phyloP scores from a whole-genome alignment of 768 basidiomycete genomes.

The Suillus lakei region DNA sequence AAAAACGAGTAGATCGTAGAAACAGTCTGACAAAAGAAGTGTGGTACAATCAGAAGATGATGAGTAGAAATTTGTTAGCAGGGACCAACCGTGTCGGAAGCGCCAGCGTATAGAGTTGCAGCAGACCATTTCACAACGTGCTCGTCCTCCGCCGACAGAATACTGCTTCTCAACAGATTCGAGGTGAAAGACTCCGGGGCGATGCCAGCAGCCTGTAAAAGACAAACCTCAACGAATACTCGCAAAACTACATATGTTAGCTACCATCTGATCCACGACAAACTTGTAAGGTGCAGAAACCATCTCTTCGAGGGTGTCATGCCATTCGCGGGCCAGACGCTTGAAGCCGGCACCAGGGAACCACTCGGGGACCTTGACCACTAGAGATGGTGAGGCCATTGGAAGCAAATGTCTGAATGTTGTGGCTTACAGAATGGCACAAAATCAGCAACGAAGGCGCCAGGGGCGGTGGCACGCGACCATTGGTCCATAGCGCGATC shows the following conservation, averaged over 20 bases:
- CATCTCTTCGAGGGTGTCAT: conserved; percentile 57
- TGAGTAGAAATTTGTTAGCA: background rate
- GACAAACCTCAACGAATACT: background rate
- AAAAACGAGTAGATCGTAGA: conserved; percentile 15
- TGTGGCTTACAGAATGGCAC: conserved; percentile 45
- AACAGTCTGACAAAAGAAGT: background rate
- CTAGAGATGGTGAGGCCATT: conserved; percentile 12
- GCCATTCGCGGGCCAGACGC: conserved; percentile 56
- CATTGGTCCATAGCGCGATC: conserved; percentile 58
- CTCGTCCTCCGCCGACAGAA: conserved; percentile 58
- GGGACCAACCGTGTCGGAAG: background rate
- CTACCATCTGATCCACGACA: conserved; percentile 66
- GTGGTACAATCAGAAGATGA: background rate
- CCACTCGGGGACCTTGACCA: conserved; percentile 60
- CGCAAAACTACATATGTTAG: background rate
- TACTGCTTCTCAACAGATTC: conserved; percentile 55
- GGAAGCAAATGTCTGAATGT: background rate
- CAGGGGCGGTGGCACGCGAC: conserved; percentile 51
- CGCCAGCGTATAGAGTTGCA: conserved; percentile 35
- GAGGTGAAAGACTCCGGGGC: conserved; percentile 58
- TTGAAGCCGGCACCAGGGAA: conserved; percentile 62
- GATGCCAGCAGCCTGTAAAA: conserved; percentile 54
- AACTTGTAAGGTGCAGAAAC: conserved; percentile 59
- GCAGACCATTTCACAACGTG: conserved; percentile 65
- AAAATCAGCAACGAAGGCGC: conserved; percentile 55